Percentiles rank a stretch among this genome's conserved stretches.
phyloP scores from a whole-genome alignment of 257 asterid species.

The Solanum ossicruentum region DNA sequence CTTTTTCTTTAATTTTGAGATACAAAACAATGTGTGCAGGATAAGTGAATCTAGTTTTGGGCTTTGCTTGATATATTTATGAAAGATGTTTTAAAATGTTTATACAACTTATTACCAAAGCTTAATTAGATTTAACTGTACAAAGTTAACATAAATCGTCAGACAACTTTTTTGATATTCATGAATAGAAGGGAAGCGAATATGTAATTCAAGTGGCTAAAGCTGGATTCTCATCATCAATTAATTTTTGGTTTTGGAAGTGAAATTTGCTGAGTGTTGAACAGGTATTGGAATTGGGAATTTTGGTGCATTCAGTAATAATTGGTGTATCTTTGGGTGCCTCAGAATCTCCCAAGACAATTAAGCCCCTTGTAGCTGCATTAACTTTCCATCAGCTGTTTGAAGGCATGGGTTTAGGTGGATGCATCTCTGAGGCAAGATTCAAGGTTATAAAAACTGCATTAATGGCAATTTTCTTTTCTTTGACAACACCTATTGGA shows the following conservation, averaged over 20 bases:
- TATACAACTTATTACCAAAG: background rate
- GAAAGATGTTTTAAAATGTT: background rate
- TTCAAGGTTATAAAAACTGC: background rate
- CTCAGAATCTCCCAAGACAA: background rate
- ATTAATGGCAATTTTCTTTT: slow-evolving; percentile 5
- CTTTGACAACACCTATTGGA: slow-evolving; percentile 5
- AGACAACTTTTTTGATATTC: no score
- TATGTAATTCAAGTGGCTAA: background rate
- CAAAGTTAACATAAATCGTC: background rate
- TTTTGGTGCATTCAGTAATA: slow-evolving; percentile 10
- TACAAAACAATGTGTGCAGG: background rate
- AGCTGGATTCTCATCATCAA: background rate
- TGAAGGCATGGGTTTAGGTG: slow-evolving; percentile 18
- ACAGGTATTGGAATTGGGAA: slow-evolving; percentile 12
- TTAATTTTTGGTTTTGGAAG: no score
- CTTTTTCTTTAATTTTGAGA: background rate
- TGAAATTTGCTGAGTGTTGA: background rate
- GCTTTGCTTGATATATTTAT: background rate
- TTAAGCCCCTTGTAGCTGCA: slow-evolving; percentile 6
- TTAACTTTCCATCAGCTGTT: slow-evolving; percentile 10
- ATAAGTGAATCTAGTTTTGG: background rate
- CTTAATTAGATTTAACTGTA: background rate
- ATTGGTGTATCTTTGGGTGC: slow-evolving; percentile 14
- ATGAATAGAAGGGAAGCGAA: background rate
- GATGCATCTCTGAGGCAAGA: slow-evolving; percentile 6